Base-by-base conservation (phyloP, 2,329 filamentous ascomycete genomes). In the Teratosphaeriaceae sp. region DNA sequence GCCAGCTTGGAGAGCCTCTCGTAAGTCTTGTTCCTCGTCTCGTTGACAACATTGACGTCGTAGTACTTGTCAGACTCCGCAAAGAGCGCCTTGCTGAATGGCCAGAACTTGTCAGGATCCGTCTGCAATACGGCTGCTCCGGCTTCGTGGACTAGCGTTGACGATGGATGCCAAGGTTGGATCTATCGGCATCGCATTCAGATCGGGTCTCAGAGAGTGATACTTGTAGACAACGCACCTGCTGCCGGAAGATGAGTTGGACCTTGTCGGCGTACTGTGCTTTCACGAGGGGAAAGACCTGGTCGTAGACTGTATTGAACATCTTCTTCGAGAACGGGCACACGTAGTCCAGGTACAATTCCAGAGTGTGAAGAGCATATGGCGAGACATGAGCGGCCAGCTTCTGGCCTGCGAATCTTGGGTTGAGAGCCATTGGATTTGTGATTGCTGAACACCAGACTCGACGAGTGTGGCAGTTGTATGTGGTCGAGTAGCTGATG, bases 21-120 rank as follows among this genome's bases (percentile, higher is more conserved):
- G 64, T 97, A 97, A 2, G 88, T 96, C 38, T 78, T 65, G 65
- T 97, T 96, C 39, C 90, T 74, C 21, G 79, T 76, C 75, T 97
- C 89, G 53, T 85, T 80, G 16, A 94, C 88, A 30, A 94, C 80
- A 46, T 73, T 84, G 49, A 82, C 82, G 64, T 97, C 90, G 59
- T 95, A 96, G 67, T 82, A 97, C 9, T 79, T 78, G 38, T 72
- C 74, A 62, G 96, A 88, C 49, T 78, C 71, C 22, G 73, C 70
- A 58, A 85, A 85, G 1, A 94, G 73, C 5, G 72, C 76, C 30
- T 73, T 73, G 64, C 79, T 85, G 65, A 90, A 96, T 13, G 75
- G 71, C 80, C 84, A 94, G 74, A 94, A 97, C 52, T 79, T 80
- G 15, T 74, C 71, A 0, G 85, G 83, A 2, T 79, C 71, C 5